Evolutionary conservation across 2,329 filamentous ascomycete genomes (phyloP).

Genomic region (Microdochium trichocladiopsis): DNA sequence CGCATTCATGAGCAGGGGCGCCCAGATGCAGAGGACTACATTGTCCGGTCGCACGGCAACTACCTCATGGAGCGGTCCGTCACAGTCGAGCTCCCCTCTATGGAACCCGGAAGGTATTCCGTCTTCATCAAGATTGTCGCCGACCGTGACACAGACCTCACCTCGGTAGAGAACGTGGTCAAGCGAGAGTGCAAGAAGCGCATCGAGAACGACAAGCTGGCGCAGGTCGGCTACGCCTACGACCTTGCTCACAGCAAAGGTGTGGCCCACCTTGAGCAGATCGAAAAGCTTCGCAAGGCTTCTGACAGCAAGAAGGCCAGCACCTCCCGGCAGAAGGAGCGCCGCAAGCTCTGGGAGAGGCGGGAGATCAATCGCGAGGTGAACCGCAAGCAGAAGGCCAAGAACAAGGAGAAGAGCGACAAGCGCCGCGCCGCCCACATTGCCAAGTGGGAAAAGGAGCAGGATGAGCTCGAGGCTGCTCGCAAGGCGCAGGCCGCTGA

Average conservation of each 20-base stretch:
- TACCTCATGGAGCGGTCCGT: slow-evolving; percentile 53
- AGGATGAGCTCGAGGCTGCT: slow-evolving; percentile 15
- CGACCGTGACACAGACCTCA: slow-evolving; percentile 31
- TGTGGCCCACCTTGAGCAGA: slow-evolving; percentile 40
- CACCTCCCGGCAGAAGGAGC: slow-evolving; percentile 33
- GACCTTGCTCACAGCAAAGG: slow-evolving; percentile 55
- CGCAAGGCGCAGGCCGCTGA: slow-evolving; percentile 6
- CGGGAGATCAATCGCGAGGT: slow-evolving; percentile 30
- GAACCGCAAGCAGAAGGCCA: slow-evolving; percentile 29
- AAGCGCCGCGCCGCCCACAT: slow-evolving; percentile 22
- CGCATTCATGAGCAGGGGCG: slow-evolving; percentile 42
- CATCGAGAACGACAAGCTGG: slow-evolving; percentile 49
- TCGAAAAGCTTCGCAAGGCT: slow-evolving; percentile 40
- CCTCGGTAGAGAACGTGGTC: slow-evolving; percentile 49
- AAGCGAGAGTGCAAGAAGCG: slow-evolving; percentile 40
- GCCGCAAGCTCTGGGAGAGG: slow-evolving; percentile 41
- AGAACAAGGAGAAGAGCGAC: slow-evolving; percentile 28
- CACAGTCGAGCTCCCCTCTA: slow-evolving; percentile 48
- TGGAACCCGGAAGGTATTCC: slow-evolving; percentile 48
- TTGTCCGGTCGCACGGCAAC: slow-evolving; percentile 51
- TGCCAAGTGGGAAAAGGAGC: slow-evolving; percentile 30
- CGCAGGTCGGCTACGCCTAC: slow-evolving; percentile 50
- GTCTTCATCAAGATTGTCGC: slow-evolving; percentile 50
- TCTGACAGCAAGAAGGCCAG: slow-evolving; percentile 42
- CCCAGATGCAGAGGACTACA: slow-evolving; percentile 48